These are phyloP conservation scores for Neurospora discreta DNA, from an alignment of 495 filamentous ascomycete species.

Conservation along the genomic window DNA sequence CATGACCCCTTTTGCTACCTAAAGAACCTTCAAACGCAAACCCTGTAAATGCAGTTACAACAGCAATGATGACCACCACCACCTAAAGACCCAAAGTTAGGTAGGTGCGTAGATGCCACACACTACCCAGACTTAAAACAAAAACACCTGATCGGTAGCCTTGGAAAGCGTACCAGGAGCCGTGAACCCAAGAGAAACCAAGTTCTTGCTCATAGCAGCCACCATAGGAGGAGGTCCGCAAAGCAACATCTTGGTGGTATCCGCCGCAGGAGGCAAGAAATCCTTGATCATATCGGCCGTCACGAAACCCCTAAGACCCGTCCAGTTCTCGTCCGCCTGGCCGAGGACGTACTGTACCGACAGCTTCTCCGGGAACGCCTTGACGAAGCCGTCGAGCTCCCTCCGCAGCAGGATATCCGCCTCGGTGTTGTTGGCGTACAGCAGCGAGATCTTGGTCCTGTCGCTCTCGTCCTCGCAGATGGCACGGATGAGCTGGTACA, in stretches of 20 bases:
- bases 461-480: conserved; percentile 41
- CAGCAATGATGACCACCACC: neutral
- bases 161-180: conserved; percentile 68
- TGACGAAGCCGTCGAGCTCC: conserved; percentile 37
- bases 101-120: too few species aligned
- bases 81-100: too few species aligned
- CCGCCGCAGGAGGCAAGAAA: conserved; percentile 11
- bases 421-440: conserved; percentile 55
- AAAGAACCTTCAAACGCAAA: neutral
- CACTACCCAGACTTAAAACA: conserved; percentile 51
- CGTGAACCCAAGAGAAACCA: conserved; percentile 60
- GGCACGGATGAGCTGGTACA: conserved; percentile 42
- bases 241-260: conserved; percentile 62
- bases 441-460: conserved; percentile 34
- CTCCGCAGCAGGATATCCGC: conserved; percentile 54
- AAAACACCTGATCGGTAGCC: conserved; percentile 74
- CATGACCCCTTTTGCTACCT: neutral
- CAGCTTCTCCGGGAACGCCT: conserved; percentile 29
- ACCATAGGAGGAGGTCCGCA: conserved; percentile 81
- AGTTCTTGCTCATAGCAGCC: conserved; percentile 75
- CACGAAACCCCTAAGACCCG: conserved; percentile 21
- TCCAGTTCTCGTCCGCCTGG: conserved; percentile 19
- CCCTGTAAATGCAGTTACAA: neutral
- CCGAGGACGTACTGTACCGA: conserved; percentile 37
- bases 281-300: conserved; percentile 21